phyloP scores from a whole-genome alignment of 345 rosid genomes.

The Pugionium dolabratum region DNA sequence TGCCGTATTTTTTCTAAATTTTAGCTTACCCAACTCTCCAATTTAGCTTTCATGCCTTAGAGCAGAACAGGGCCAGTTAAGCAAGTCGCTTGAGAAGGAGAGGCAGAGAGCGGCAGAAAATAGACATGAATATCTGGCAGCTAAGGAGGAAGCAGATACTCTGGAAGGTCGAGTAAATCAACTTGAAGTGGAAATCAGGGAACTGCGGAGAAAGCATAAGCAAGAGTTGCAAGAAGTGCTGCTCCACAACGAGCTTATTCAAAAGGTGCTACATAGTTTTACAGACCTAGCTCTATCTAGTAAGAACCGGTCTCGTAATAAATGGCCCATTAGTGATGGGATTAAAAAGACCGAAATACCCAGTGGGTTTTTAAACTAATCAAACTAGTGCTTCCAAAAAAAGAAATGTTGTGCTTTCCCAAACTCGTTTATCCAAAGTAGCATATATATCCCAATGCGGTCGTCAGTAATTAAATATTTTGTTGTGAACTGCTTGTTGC shows the following conservation, averaged over 20 bases:
- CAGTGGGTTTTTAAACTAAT: neutral
- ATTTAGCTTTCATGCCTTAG: constrained; percentile 92
- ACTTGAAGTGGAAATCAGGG: constrained; percentile 81
- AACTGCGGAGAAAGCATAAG: constrained; percentile 78
- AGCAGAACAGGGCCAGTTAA: constrained; percentile 91
- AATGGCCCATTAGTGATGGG: constrained; percentile 4
- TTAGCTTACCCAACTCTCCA: constrained; percentile 39
- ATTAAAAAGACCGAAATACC: constrained; percentile 5
- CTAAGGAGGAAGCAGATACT: constrained; percentile 98
- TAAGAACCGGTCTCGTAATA: neutral
- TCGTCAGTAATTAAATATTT: neutral
- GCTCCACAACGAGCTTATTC: constrained; percentile 72
- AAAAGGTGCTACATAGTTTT: constrained; percentile 59
- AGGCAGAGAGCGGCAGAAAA: constrained; percentile 97
- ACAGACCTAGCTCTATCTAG: neutral
- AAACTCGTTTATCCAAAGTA: constrained; percentile 18
- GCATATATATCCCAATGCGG: constrained; percentile 12
- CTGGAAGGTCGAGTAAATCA: constrained; percentile 87
- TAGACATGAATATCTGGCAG: constrained; percentile 94
- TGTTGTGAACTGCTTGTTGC: constrained; percentile 11
- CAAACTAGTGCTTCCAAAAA: constrained; percentile 6
- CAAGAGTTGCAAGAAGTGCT: constrained; percentile 86
- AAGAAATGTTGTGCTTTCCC: constrained; percentile 17
- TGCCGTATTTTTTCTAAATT: constrained; percentile 20
- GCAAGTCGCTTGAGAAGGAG: constrained; percentile 95